A percentile compares a stretch with the other conserved stretches of the same genome.
Conservation (phyloP, 768 basidiomycete species). For the Termitomyces heimii region DNA sequence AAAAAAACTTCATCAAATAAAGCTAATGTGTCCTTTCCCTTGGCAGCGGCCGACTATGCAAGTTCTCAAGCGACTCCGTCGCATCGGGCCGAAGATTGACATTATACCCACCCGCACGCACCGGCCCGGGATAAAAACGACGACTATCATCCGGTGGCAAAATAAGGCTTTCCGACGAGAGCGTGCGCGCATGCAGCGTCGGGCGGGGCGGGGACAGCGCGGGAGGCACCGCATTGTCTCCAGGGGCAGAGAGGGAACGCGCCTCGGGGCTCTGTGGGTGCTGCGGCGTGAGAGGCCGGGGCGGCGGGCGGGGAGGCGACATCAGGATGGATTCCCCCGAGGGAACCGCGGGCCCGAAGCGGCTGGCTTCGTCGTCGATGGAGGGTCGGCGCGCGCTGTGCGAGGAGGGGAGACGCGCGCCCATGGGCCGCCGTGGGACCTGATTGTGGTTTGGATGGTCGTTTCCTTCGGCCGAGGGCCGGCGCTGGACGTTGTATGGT, state of each 20-base stretch:
- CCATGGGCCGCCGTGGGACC: neutral
- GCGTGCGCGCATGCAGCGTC: conserved; percentile 9
- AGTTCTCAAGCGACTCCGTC: neutral
- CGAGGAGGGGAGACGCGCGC: neutral
- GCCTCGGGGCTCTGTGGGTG: neutral
- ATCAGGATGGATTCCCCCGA: conserved; percentile 2
- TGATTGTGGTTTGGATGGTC: neutral
- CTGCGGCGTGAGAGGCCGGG: conserved; percentile 4
- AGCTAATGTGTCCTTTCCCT: neutral
- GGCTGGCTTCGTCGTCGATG: neutral
- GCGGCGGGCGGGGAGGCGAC: conserved; percentile 5
- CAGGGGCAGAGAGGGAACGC: conserved; percentile 6
- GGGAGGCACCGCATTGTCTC: conserved; percentile 7
- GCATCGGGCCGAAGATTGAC: neutral
- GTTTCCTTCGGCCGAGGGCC: neutral
- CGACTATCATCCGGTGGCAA: conserved; percentile 19
- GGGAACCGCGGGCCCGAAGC: neutral
- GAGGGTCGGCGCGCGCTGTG: neutral
- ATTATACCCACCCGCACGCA: conserved; percentile 27
- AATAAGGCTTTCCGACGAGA: conserved; percentile 19
- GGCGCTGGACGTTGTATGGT: neutral
- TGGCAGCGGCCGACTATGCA: neutral
- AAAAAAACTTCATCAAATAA: neutral
- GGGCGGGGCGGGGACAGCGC: conserved; percentile 6
- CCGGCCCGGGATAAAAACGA: conserved; percentile 29